Percentiles rank a stretch among this genome's conserved stretches.
Evolutionary conservation across 2,329 filamentous ascomycete genomes (phyloP).

Genomic region (Pochonia chlamydosporia): DNA sequence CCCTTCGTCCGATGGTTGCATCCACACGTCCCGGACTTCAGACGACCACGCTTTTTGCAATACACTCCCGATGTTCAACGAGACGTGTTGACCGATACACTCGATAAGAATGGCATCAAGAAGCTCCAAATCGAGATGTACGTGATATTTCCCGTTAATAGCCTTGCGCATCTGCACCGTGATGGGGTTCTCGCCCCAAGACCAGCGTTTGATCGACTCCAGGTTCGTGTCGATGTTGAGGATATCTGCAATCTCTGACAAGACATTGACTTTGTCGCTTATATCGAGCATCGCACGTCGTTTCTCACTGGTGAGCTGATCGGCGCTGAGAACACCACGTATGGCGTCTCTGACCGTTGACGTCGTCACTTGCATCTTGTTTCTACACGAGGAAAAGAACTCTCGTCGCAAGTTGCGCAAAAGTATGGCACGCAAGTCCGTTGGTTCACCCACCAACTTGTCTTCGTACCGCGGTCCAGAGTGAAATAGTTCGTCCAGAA

Average conservation of each 20-base stretch:
- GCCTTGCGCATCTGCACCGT: background rate
- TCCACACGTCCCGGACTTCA: background rate
- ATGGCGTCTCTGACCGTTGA: too few species aligned
- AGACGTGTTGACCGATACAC: background rate
- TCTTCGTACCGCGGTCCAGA: background rate
- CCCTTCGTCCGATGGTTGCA: background rate
- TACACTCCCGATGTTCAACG: background rate
- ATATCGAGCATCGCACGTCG: background rate
- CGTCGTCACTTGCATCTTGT: background rate
- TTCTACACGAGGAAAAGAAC: background rate
- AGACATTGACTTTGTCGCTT: background rate
- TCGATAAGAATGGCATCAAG: background rate
- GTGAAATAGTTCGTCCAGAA: constrained; percentile 3
- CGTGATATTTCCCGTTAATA: background rate
- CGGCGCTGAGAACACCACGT: background rate
- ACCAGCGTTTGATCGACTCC: background rate
- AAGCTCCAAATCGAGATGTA: background rate
- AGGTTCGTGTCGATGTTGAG: background rate
- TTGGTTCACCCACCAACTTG: background rate
- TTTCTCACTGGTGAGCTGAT: background rate
- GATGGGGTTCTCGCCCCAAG: background rate
- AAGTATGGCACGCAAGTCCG: background rate
- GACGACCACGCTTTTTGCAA: background rate
- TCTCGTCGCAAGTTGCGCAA: background rate
- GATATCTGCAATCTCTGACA: background rate